Evolutionary conservation across 768 basidiomycete species (phyloP).

Genomic region (Amanita muscaria): DNA sequence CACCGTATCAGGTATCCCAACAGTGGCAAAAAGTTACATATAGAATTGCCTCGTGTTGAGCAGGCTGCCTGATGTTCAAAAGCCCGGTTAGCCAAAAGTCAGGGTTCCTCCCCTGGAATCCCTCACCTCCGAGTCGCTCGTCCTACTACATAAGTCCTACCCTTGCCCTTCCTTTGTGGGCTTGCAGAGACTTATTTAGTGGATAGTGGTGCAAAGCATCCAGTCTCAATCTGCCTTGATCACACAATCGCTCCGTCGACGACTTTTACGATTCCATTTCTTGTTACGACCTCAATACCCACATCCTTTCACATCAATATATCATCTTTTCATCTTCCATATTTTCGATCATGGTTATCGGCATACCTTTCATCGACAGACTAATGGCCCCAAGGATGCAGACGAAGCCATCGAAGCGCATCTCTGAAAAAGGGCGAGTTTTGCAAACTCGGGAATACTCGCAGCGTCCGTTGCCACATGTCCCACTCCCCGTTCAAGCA

Average conservation of each 20-base stretch:
- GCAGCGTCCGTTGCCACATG: neutral
- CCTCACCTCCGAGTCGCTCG: neutral
- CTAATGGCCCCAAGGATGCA: slow-evolving; percentile 9
- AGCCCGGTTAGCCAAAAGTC: slow-evolving; percentile 3
- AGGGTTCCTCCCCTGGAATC: neutral
- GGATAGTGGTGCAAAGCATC: neutral
- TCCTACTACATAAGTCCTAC: neutral
- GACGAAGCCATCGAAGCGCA: neutral
- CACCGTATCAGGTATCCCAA: neutral
- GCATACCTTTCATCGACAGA: neutral
- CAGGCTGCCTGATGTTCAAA: slow-evolving; percentile 5
- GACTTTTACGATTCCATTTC: neutral
- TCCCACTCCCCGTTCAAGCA: neutral
- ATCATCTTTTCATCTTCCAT: neutral
- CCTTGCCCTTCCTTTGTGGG: neutral
- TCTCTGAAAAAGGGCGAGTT: slow-evolving; percentile 2
- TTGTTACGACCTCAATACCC: neutral
- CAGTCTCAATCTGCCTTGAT: neutral
- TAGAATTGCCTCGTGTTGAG: slow-evolving; percentile 6
- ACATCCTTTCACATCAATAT: neutral
- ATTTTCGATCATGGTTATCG: neutral
- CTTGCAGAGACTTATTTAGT: neutral
- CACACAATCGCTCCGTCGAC: slow-evolving; percentile 1
- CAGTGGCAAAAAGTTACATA: neutral
- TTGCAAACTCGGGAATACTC: neutral